Conservation (phyloP, 495 filamentous ascomycete species). For the Chaetomium fimeti region DNA sequence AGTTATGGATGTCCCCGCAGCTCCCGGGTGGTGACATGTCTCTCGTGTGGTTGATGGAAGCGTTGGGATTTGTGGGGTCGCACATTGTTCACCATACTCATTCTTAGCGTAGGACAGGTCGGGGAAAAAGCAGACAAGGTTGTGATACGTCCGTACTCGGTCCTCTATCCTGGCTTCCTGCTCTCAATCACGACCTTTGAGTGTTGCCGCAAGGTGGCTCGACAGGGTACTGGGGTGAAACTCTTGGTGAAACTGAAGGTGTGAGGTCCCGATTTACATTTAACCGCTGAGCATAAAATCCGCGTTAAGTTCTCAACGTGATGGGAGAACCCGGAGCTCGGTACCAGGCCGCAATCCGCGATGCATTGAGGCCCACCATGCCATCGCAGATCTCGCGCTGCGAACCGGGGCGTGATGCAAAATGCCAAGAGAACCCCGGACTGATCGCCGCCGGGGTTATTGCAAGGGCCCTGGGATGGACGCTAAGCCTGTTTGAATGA, state of each 20-base stretch:
- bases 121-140: not conserved
- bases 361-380: not conserved
- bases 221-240: not conserved
- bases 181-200: no score
- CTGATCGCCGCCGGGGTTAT: not conserved
- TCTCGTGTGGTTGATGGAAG: not conserved
- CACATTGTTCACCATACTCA: not conserved
- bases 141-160: not conserved
- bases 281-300: no score
- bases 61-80: not conserved
- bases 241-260: not conserved
- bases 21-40: not conserved
- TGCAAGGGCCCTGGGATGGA: not conserved
- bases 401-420: not conserved
- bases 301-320: not conserved
- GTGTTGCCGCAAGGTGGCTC: no score
- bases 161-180: no score
- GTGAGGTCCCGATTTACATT: not conserved
- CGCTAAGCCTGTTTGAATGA: not conserved
- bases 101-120: no score
- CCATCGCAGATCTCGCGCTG: not conserved
- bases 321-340: slow-evolving; percentile 3
- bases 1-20: not conserved
- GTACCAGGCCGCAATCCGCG: not conserved
- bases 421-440: not conserved